Conservation (phyloP, 768 basidiomycete genomes). For the Leccinum truebloodii region DNA sequence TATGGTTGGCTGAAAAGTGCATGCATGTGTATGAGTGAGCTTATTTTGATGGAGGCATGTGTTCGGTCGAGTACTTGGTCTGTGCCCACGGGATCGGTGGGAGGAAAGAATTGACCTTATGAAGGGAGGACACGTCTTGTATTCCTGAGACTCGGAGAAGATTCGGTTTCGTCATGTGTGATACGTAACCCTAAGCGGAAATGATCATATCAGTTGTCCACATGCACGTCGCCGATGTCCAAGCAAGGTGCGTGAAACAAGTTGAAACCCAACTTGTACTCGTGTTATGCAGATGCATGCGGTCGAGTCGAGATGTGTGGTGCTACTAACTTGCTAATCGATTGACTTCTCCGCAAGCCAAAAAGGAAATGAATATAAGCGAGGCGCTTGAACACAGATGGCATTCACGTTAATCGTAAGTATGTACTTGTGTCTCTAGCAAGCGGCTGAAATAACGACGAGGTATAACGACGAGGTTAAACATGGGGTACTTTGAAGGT, state of each 20-base stretch:
- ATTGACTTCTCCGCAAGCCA: no score
- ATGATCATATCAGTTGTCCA: neutral
- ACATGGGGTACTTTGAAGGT: slow-evolving; percentile 12
- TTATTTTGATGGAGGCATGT: neutral
- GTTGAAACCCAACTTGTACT: neutral
- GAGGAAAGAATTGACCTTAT: neutral
- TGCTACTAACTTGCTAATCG: no score
- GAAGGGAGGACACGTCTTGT: neutral
- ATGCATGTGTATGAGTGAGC: neutral
- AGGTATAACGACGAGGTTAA: neutral
- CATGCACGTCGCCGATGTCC: neutral
- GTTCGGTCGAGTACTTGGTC: neutral
- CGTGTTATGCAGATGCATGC: neutral
- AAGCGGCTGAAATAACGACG: neutral
- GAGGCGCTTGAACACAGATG: neutral
- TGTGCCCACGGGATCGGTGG: neutral
- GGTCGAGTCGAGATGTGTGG: no score
- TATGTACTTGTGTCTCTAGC: no score
- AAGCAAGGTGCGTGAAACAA: neutral
- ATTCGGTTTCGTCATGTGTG: neutral
- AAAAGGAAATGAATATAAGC: neutral
- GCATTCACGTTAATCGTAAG: neutral
- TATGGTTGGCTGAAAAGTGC: neutral
- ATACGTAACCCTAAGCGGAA: neutral
- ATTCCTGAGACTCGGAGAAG: neutral